phyloP scores from a whole-genome alignment of 805 yeast genomes.

The Starmerella khaoyaiensis region DNA sequence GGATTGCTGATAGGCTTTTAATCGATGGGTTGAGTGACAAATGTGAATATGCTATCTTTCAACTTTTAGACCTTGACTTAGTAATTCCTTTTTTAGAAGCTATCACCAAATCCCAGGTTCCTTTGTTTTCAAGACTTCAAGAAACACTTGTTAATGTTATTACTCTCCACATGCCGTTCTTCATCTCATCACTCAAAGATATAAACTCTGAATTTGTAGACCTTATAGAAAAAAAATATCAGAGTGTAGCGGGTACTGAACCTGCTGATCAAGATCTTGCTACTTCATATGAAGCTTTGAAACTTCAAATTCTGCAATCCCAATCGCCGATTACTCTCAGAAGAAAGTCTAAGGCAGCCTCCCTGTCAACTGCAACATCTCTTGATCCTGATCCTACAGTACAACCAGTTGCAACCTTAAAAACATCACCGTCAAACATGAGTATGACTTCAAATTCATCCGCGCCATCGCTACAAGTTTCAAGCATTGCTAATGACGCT shows the following conservation, averaged over 20 bases:
- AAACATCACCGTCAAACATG: too few species aligned
- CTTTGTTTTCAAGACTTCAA: neutral
- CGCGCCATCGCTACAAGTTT: too few species aligned
- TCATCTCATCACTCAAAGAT: slow-evolving; percentile 3
- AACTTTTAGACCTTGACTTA: slow-evolving; percentile 14
- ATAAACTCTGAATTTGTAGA: slow-evolving; percentile 1
- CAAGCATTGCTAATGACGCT: too few species aligned
- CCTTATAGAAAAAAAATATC: slow-evolving; percentile 6
- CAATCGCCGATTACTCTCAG: too few species aligned
- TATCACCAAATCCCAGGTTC: neutral
- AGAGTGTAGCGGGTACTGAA: slow-evolving; percentile 1
- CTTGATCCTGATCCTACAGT: too few species aligned
- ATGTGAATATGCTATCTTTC: slow-evolving; percentile 17
- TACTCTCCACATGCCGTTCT: slow-evolving; percentile 4
- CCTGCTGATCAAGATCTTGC: slow-evolving; percentile 2
- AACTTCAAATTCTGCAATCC: neutral
- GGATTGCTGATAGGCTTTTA: slow-evolving; percentile 18
- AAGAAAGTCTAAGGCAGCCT: too few species aligned
- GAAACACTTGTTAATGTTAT: slow-evolving; percentile 2
- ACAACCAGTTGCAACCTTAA: too few species aligned
- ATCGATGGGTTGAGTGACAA: slow-evolving; percentile 9
- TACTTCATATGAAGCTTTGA: slow-evolving; percentile 1
- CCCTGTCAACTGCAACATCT: too few species aligned
- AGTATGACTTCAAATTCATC: too few species aligned
- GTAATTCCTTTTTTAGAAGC: slow-evolving; percentile 6